A percentile compares a stretch with the other conserved stretches of the same genome.
These are phyloP conservation scores for Pythium aquatile DNA, from an alignment of 352 stramenopile genomes.

Conservation along the genomic window DNA sequence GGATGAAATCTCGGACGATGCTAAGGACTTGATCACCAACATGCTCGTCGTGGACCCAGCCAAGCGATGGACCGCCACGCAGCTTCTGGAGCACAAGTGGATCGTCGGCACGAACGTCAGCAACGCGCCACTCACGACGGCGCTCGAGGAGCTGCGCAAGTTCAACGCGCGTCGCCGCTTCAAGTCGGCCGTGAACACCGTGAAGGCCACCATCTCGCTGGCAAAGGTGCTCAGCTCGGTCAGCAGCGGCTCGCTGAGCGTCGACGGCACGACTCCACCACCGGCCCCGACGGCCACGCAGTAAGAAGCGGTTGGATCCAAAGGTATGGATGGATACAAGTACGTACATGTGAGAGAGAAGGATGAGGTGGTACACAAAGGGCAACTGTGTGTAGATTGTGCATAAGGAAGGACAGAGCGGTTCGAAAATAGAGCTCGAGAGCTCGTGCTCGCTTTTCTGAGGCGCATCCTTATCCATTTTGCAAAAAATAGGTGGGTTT, in stretches of 20 bases:
- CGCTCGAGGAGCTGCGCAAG: conserved; percentile 86
- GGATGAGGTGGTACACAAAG: background rate
- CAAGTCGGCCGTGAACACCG: conserved; percentile 90
- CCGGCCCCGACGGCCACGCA: conserved; percentile 16
- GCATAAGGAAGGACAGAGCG: background rate
- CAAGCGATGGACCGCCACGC: conserved; percentile 70
- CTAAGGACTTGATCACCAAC: conserved; percentile 86
- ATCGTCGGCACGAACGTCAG: conserved; percentile 70
- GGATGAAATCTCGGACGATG: conserved; percentile 63
- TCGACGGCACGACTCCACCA: conserved; percentile 40
- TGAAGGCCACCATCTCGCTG: conserved; percentile 81
- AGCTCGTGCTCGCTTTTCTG: conserved; percentile 4
- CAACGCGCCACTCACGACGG: conserved; percentile 79
- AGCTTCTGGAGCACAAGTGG: conserved; percentile 87
- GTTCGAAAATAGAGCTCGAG: conserved; percentile 6
- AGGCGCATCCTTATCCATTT: background rate
- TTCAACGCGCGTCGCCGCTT: conserved; percentile 95
- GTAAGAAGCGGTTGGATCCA: conserved; percentile 8
- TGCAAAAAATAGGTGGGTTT: background rate
- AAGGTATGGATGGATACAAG: background rate
- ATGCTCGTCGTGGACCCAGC: conserved; percentile 86
- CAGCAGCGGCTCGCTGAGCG: conserved; percentile 24
- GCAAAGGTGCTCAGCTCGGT: conserved; percentile 56
- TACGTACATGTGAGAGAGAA: background rate
- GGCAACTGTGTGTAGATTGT: conserved; percentile 4